phyloP scores from a whole-genome alignment of 208 protist genomes.

The Angomonas deanei region DNA sequence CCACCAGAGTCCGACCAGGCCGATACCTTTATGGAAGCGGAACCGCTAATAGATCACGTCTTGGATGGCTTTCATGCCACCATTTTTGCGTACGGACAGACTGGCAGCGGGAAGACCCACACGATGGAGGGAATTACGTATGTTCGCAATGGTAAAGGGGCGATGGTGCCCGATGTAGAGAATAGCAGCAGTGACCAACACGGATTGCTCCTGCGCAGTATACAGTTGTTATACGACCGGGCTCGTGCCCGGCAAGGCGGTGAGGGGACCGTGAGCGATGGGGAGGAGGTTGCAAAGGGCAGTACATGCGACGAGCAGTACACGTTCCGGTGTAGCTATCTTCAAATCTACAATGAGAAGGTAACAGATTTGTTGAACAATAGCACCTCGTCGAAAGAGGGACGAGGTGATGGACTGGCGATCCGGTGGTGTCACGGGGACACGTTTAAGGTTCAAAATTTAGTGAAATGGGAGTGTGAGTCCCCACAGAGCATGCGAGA shows the following conservation, averaged over 20 bases:
- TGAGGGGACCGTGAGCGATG: background rate
- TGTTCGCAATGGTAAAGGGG: constrained; percentile 3
- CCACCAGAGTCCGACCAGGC: constrained; percentile 35
- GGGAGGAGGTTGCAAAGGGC: background rate
- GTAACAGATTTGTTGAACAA: constrained; percentile 70
- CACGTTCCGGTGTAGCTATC: constrained; percentile 80
- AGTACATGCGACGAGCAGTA: constrained; percentile 25
- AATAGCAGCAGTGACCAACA: constrained; percentile 39
- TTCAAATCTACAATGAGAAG: constrained; percentile 91
- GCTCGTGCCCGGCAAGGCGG: constrained; percentile 34
- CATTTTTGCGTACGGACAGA: constrained; percentile 89
- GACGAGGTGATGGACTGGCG: constrained; percentile 15
- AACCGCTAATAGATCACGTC: constrained; percentile 76
- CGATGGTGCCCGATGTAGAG: constrained; percentile 12
- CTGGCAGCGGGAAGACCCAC: constrained; percentile 88
- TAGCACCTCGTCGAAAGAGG: background rate
- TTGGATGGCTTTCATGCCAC: constrained; percentile 84
- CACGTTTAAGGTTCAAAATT: constrained; percentile 83
- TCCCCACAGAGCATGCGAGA: constrained; percentile 62
- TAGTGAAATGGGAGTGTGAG: constrained; percentile 75
- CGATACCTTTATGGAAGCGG: constrained; percentile 57
- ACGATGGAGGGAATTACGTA: constrained; percentile 85
- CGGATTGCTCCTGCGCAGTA: constrained; percentile 71
- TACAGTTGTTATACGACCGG: constrained; percentile 78
- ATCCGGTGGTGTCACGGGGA: constrained; percentile 63